Percentiles rank a stretch among this genome's conserved stretches.
Conservation (phyloP, 176 grass and related monocot genomes). For the Musa schizocarpa region DNA sequence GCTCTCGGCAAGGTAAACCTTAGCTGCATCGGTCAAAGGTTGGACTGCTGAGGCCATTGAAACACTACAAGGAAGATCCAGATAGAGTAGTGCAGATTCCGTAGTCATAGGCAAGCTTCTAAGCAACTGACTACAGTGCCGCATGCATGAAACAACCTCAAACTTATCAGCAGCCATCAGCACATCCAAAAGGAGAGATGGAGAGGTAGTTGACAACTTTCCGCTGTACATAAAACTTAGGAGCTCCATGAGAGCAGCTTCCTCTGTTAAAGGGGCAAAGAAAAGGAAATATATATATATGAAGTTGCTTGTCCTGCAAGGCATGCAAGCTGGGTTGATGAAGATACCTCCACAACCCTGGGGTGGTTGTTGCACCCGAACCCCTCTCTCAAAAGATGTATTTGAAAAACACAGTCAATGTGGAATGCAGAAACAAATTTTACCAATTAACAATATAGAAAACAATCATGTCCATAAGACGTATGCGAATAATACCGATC, state of each 20-base stretch:
- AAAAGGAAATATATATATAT: not conserved
- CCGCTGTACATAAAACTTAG: conserved; percentile 31
- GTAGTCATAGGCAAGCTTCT: conserved; percentile 90
- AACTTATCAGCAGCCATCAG: conserved; percentile 87
- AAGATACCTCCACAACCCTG: not conserved
- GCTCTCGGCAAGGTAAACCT: conserved; percentile 18
- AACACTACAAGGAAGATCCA: conserved; percentile 83
- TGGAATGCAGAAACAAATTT: not conserved
- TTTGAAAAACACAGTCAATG: not conserved
- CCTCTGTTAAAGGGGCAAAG: conserved; percentile 12
- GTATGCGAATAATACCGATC: not conserved
- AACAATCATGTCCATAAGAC: not conserved
- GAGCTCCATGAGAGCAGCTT: conserved; percentile 28
- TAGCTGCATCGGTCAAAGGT: conserved; percentile 18
- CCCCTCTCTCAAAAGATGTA: not conserved
- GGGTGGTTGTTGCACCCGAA: not conserved
- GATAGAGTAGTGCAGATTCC: conserved; percentile 85
- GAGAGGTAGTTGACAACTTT: conserved; percentile 22
- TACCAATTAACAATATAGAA: not conserved
- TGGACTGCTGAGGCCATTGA: conserved; percentile 48
- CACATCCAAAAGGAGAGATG: conserved; percentile 19
- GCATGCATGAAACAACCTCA: conserved; percentile 94
- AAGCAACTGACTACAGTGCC: conserved; percentile 87
- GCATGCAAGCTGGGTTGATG: not conserved
- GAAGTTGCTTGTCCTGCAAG: not conserved